Evolutionary conservation across 805 yeast genomes (phyloP).

Genomic region (Saccharomycodes ludwigii): DNA sequence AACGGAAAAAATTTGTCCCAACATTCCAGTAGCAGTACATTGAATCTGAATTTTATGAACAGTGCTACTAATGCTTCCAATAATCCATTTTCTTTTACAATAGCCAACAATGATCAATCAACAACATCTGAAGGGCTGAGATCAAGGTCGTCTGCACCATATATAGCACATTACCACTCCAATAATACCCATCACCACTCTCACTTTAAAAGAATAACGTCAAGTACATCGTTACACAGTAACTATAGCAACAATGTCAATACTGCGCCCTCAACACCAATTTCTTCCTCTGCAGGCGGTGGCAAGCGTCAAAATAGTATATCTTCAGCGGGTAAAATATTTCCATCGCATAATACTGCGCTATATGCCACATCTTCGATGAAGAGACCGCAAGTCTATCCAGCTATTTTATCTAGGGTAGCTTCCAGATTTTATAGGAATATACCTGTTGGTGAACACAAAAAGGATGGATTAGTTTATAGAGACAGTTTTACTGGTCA

Average conservation of each 20-base stretch:
- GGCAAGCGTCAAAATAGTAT: too few species aligned
- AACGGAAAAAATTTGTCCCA: too few species aligned
- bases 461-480: constrained; percentile 83
- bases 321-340: too few species aligned
- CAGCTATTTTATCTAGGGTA: constrained; percentile 79
- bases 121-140: too few species aligned
- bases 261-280: constrained; percentile 21
- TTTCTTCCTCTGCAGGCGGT: constrained; percentile 24
- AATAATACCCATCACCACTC: too few species aligned
- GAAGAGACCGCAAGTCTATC: constrained; percentile 63
- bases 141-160: too few species aligned
- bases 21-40: too few species aligned
- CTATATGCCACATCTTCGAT: constrained; percentile 30
- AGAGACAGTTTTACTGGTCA: constrained; percentile 90
- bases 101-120: too few species aligned
- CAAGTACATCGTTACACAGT: constrained; percentile 5
- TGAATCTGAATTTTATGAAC: too few species aligned
- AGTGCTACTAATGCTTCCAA: too few species aligned
- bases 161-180: too few species aligned
- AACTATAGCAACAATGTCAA: constrained; percentile 6
- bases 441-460: constrained; percentile 60
- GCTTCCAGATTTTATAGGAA: constrained; percentile 65
- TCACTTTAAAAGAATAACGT: constrained; percentile 4
- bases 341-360: constrained; percentile 31
- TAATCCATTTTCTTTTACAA: too few species aligned